A percentile compares a stretch with the other conserved stretches of the same genome.
Evolutionary conservation across 768 basidiomycete species (phyloP).

Genomic region (Termitomyces sp.): DNA sequence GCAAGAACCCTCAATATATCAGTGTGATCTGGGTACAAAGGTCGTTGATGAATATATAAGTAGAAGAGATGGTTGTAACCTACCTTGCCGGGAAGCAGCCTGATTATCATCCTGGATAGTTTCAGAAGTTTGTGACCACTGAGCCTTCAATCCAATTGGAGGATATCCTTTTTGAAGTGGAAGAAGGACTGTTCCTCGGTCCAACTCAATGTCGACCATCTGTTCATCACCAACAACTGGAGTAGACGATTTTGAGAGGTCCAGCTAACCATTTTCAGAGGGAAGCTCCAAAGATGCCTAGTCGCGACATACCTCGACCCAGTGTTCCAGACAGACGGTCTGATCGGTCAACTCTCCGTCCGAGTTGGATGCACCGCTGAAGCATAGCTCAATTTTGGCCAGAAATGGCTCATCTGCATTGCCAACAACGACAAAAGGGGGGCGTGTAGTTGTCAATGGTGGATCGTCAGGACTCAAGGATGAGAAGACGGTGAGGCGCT

Average conservation of each 20-base stretch:
- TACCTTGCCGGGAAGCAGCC: background rate
- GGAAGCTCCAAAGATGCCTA: background rate
- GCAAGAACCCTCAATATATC: constrained; percentile 25
- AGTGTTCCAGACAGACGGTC: constrained; percentile 40
- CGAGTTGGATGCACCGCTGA: constrained; percentile 26
- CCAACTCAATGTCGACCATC: constrained; percentile 46
- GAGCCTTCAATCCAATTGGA: constrained; percentile 25
- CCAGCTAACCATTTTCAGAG: constrained; percentile 27
- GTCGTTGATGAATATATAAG: background rate
- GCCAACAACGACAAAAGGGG: constrained; percentile 43
- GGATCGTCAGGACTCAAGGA: constrained; percentile 14
- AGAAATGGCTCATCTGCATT: constrained; percentile 36
- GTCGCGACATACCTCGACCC: constrained; percentile 42
- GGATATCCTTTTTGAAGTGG: constrained; percentile 25
- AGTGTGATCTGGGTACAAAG: constrained; percentile 14
- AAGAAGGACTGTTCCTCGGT: constrained; percentile 36
- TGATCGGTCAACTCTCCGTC: constrained; percentile 22
- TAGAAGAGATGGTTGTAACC: background rate
- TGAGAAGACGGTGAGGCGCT: constrained; percentile 29
- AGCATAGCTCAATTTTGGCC: constrained; percentile 39
- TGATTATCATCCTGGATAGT: background rate
- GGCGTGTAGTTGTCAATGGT: constrained; percentile 19
- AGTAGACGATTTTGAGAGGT: constrained; percentile 26
- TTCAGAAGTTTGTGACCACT: constrained; percentile 25
- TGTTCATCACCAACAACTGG: constrained; percentile 42